Conservation (phyloP, 1,284 basidiomycete genomes). For the Lignosus rhinocerotis region DNA sequence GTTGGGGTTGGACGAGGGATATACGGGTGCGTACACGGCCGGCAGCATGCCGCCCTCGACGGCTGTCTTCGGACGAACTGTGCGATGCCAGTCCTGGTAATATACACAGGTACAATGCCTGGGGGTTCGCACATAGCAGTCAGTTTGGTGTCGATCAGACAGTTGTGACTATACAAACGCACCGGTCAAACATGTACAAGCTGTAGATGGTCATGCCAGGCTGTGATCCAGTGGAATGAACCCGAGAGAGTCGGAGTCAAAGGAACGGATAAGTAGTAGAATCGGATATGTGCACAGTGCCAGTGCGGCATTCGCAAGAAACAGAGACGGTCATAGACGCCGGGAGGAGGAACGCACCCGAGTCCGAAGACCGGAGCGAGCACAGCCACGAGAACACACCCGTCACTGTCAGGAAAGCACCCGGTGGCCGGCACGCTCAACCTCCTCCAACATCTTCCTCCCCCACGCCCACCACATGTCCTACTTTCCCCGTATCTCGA, state of each 20-base stretch:
- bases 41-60: constrained; percentile 70
- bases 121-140: neutral
- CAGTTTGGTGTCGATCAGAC: neutral
- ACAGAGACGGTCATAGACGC: neutral
- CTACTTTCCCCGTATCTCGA: neutral
- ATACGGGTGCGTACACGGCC: constrained; percentile 70
- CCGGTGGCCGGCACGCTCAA: neutral
- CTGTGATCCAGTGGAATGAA: neutral
- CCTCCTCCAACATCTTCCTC: neutral
- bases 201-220: constrained; percentile 80
- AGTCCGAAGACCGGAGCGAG: neutral
- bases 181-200: constrained; percentile 90
- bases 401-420: neutral
- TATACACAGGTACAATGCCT: constrained; percentile 92
- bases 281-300: neutral
- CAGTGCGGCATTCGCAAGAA: no score
- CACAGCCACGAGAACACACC: neutral
- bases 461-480: neutral
- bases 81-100: constrained; percentile 93
- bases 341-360: neutral
- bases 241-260: neutral
- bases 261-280: neutral
- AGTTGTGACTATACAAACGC: constrained; percentile 21
- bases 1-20: constrained; percentile 40
- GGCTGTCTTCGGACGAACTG: constrained; percentile 70